Percentiles rank a stretch among this genome's conserved stretches.
Evolutionary conservation across 73 alveolate species (phyloP).

Genomic region (Halteria grandinella): DNA sequence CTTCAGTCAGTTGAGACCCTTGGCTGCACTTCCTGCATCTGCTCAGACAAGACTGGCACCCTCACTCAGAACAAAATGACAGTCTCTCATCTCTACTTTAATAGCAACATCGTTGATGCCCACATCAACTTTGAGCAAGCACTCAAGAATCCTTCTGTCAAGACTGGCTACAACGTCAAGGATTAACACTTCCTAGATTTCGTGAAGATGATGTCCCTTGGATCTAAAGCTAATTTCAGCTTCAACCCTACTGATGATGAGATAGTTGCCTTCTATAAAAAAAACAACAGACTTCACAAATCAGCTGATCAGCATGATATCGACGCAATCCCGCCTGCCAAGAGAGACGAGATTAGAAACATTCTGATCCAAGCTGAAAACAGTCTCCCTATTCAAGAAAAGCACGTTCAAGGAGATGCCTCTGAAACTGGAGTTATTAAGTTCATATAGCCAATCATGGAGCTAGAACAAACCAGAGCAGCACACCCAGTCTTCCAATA

Average conservation of each 20-base stretch:
- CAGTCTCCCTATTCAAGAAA: conserved; percentile 36
- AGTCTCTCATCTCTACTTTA: conserved; percentile 65
- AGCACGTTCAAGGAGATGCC: conserved; percentile 88
- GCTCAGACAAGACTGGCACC: conserved; percentile 93
- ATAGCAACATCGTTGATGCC: conserved; percentile 21
- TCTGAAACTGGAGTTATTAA: conserved; percentile 94
- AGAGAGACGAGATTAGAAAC: background rate
- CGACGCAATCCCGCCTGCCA: conserved; percentile 6
- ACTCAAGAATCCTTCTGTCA: background rate
- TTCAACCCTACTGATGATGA: conserved; percentile 45
- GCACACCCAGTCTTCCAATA: conserved; percentile 40
- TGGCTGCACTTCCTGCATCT: conserved; percentile 91
- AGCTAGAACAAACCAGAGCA: conserved; percentile 41
- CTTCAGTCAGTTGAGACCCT: conserved; percentile 85
- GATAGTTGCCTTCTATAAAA: conserved; percentile 30
- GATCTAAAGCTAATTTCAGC: conserved; percentile 58
- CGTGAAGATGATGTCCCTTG: conserved; percentile 15
- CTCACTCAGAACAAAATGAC: conserved; percentile 86
- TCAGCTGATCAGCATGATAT: conserved; percentile 31
- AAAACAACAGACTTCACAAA: conserved; percentile 35
- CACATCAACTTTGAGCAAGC: background rate
- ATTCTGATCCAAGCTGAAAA: conserved; percentile 10
- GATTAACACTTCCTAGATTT: conserved; percentile 32
- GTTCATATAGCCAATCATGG: conserved; percentile 87
- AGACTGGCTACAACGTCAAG: conserved; percentile 17